These are phyloP conservation scores for Salvia sclarea DNA, from an alignment of 305 asterid genomes.

Conservation along the genomic window DNA sequence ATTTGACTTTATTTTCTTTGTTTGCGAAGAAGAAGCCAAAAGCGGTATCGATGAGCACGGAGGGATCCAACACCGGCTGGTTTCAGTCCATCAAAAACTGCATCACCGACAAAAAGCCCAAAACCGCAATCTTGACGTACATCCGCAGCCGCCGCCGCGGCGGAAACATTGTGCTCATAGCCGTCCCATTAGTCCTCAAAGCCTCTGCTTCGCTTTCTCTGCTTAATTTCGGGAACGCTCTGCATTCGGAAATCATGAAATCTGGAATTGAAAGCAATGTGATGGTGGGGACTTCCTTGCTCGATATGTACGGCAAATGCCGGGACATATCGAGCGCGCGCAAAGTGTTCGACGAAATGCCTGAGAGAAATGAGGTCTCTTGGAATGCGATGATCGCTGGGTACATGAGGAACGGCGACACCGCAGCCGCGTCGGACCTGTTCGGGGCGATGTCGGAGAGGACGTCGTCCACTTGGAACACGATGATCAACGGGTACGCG, in stretches of 20 bases:
- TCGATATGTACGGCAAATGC: slow-evolving; percentile 74
- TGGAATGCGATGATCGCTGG: slow-evolving; percentile 84
- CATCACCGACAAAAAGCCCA: slow-evolving; percentile 46
- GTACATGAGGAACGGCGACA: slow-evolving; percentile 51
- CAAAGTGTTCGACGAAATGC: slow-evolving; percentile 67
- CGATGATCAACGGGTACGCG: slow-evolving; percentile 74
- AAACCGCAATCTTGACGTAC: slow-evolving; percentile 54
- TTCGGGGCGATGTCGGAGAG: slow-evolving; percentile 47
- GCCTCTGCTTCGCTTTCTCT: slow-evolving; percentile 66
- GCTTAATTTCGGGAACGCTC: slow-evolving; percentile 46
- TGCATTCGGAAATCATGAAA: slow-evolving; percentile 66
- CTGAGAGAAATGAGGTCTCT: slow-evolving; percentile 56
- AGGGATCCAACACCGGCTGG: slow-evolving; percentile 40
- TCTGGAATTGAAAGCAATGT: slow-evolving; percentile 55
- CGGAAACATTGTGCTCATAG: slow-evolving; percentile 38
- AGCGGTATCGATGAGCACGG: slow-evolving; percentile 13
- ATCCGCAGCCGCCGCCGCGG: slow-evolving; percentile 45
- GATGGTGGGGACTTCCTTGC: slow-evolving; percentile 67
- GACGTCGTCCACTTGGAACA: slow-evolving; percentile 77
- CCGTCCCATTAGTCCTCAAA: slow-evolving; percentile 64
- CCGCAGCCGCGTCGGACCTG: slow-evolving; percentile 39
- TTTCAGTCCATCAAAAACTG: slow-evolving; percentile 37
- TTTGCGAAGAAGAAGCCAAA: slow-evolving; percentile 5
- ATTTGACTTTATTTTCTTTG: too few relatives aligned
- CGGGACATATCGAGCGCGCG: slow-evolving; percentile 51